These are phyloP conservation scores for Melanopsichium pennsylvanicum DNA, from an alignment of 1,284 basidiomycete species.

Conservation along the genomic window DNA sequence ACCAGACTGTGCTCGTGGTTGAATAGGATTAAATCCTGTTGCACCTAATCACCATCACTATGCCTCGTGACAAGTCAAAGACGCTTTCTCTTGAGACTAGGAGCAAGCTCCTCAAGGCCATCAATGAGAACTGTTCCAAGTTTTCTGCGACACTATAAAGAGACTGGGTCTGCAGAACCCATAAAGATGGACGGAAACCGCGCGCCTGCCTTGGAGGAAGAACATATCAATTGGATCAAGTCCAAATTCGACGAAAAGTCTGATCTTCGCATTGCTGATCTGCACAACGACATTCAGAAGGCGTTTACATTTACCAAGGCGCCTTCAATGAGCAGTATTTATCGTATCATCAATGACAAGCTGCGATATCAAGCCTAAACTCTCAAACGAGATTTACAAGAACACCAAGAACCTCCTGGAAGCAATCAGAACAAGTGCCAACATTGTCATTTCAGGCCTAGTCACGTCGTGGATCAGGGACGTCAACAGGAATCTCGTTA, in stretches of 20 bases:
- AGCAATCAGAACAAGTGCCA: no score
- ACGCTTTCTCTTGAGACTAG: not conserved
- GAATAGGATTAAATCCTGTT: no score
- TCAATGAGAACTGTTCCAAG: not conserved
- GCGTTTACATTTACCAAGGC: not conserved
- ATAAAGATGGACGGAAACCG: not conserved
- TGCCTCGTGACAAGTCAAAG: not conserved
- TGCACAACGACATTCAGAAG: not conserved
- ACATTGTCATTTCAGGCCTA: no score
- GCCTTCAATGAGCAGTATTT: not conserved
- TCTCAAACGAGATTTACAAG: no score
- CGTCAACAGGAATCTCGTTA: no score
- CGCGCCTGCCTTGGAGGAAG: not conserved
- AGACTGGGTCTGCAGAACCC: not conserved
- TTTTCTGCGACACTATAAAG: no score
- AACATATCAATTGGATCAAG: constrained; percentile 1
- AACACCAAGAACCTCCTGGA: no score
- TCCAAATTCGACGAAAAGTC: not conserved
- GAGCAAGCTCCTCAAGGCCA: not conserved
- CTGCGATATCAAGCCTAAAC: no score
- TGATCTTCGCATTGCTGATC: not conserved
- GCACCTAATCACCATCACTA: not conserved
- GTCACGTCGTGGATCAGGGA: no score
- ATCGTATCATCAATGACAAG: not conserved
- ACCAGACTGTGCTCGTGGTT: no score